These are phyloP conservation scores for Apiospora sp. DNA, from an alignment of 2,329 filamentous ascomycete genomes.

Conservation along the genomic window DNA sequence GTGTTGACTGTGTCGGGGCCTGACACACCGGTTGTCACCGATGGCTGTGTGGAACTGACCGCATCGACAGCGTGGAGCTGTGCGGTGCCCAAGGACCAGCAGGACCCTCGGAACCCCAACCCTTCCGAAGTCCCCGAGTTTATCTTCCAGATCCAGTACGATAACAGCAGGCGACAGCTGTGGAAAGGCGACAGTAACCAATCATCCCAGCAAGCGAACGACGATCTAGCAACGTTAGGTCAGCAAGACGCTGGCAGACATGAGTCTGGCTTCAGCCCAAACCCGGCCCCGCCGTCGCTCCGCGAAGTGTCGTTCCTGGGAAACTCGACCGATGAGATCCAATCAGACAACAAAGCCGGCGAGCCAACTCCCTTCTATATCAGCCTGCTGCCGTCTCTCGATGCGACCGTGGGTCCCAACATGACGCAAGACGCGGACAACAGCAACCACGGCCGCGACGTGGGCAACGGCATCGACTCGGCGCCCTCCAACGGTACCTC, in stretches of 20 bases:
- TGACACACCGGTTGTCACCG: constrained; percentile 68
- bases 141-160: constrained; percentile 78
- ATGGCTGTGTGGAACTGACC: constrained; percentile 74
- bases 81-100: constrained; percentile 79
- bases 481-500: constrained; percentile 23
- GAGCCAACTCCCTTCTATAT: constrained; percentile 92
- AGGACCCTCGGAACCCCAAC: constrained; percentile 69
- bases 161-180: constrained; percentile 62
- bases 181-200: constrained; percentile 53
- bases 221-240: not conserved
- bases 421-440: constrained; percentile 31
- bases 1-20: constrained; percentile 80
- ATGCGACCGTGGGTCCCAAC: constrained; percentile 40
- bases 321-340: constrained; percentile 81
- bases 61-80: constrained; percentile 81
- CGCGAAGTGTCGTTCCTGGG: constrained; percentile 83
- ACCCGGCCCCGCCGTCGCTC: constrained; percentile 65
- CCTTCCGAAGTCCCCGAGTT: constrained; percentile 78
- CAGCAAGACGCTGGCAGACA: constrained; percentile 30
- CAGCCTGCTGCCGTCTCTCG: constrained; percentile 52
- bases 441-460: constrained; percentile 40
- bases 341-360: constrained; percentile 73
- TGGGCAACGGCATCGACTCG: constrained; percentile 39
- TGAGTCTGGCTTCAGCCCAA: constrained; percentile 52
- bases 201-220: constrained; percentile 25